Conservation (phyloP, 108 stramenopile genomes). For the Conticribra weissflogii region DNA sequence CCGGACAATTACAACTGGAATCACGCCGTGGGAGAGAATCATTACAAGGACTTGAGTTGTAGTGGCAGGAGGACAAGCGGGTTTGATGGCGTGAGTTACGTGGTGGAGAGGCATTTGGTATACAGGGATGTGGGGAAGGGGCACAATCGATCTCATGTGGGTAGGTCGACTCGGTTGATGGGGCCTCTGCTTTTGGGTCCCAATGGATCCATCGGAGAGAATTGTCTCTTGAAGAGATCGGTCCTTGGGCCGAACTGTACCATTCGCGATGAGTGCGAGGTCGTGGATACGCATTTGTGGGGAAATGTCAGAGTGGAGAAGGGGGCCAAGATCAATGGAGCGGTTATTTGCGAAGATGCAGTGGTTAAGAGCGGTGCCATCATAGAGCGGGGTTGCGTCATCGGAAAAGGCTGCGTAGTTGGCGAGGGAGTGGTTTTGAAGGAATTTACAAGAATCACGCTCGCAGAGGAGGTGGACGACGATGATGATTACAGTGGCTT, state of each 20-base stretch:
- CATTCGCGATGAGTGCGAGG: slow-evolving; percentile 56
- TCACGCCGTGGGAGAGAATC: not conserved
- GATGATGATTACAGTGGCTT: slow-evolving; percentile 62
- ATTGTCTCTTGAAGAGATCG: slow-evolving; percentile 61
- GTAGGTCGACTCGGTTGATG: slow-evolving; percentile 56
- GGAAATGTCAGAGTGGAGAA: slow-evolving; percentile 72
- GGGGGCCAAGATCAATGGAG: slow-evolving; percentile 64
- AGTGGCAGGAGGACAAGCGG: slow-evolving; percentile 24
- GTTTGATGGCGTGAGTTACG: slow-evolving; percentile 48
- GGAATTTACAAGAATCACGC: slow-evolving; percentile 88
- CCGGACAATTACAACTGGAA: slow-evolving; percentile 73
- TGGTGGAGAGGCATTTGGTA: slow-evolving; percentile 58
- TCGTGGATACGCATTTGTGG: slow-evolving; percentile 88
- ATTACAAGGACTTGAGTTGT: no score
- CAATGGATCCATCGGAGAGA: slow-evolving; percentile 67
- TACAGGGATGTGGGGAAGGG: slow-evolving; percentile 51
- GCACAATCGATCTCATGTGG: slow-evolving; percentile 59
- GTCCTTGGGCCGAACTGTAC: slow-evolving; percentile 82
- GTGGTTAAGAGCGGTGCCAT: slow-evolving; percentile 71
- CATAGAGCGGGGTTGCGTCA: slow-evolving; percentile 84
- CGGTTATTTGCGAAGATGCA: slow-evolving; percentile 77
- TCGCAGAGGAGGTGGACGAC: slow-evolving; percentile 63
- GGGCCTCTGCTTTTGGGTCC: slow-evolving; percentile 78
- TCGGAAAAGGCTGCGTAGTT: slow-evolving; percentile 88
- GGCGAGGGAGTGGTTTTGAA: slow-evolving; percentile 74